Evolutionary conservation across 1,284 basidiomycete genomes (phyloP), one percentile per base, ranked within the genome.

Genomic region (Ustilago hordei): DNA sequence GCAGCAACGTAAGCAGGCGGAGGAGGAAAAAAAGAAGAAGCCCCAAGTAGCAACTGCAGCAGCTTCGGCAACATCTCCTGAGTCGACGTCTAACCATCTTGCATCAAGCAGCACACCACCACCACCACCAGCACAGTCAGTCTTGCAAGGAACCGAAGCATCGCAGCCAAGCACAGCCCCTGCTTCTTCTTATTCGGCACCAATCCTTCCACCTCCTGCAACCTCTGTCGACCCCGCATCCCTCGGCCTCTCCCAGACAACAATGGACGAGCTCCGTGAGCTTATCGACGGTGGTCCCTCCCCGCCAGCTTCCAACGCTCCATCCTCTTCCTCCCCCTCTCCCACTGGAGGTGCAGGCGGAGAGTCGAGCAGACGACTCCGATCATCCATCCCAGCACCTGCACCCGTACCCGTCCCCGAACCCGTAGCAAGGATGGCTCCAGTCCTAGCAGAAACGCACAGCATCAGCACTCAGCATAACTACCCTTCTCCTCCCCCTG

Each of bases 1-100:
- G 72, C 87, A 86, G 48, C 88, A 85, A 54, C 81, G 84, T 65
- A 85, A 87, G 65, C 75, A 77, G 31, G 71, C 76, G 11, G 80
- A 82, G 45, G 84, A 86, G 56, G 81, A 84, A 45, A 67, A 67
- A 60, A 69, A 60, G 55, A 75, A 72, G n/a, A 69, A 61, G 34
- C 36, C 55, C 1, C 62, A 57, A 2, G 55, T 48, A 23, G 15
- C 66, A 15, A 34, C n/a, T 5, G 38, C 31, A 34, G 38, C 70
- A 48, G 55, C 62, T 6, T 28, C 3, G 23, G 60, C 34, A n/a
- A 34, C 72, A 8, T 57, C 62, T 35, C 39, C 45, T 36, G n/a
- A n/a, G 4, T 67, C 64, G 47, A 43, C 19, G 4, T 62, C 67
- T 15, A 60, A 56, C 48, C 57, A 64, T 17, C 8, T 48, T 23